Base-by-base conservation (phyloP, 805 yeast genomes). In the Starmerella ratchasimensis region DNA sequence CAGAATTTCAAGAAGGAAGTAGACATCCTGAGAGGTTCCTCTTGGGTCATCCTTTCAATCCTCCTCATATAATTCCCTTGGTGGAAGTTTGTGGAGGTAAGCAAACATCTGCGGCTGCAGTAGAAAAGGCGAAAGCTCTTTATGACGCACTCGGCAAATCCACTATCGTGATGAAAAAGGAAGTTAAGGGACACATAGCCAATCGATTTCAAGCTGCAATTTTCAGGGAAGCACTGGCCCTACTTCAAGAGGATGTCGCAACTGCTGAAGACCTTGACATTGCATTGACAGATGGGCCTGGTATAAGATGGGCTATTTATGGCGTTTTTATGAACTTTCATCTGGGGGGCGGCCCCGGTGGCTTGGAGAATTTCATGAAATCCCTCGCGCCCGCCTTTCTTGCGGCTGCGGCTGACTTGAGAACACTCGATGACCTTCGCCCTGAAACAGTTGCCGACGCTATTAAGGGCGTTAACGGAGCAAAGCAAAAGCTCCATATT, bases 11-110 rank as follows among this genome's bases (percentile, higher is more conserved):
- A 35, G 39, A 36, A 2, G 39, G 38, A 10, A 42, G 43, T 3
- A 19, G 30, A 30, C 45, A 41, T 34, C 45, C 45, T 15, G 45
- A 41, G 31, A 32, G 45, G n/a, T 34, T 41, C 25, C 33, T 41
- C 20, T 36, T 41, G 29, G 45, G 45, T 28, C 45, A 41, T 34
- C 45, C 45, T 16, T 41, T 41, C 34, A 41, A 41, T 30, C 45
- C 45, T 28, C 45, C 45, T 15, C 45, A 41, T 29, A 20, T 41
- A 14, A 13, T 41, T 17, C 45, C 45, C 7, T 26, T 41, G 3
- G 42, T 41, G 13, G 45, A 41, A 34, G 34, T 41, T 20, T 41
- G 45, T 20, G 45, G 42, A 4, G 45, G 45, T 15, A 23, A 19
- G 17, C 13, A 26, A n/a, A 41, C 45, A 17, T 26, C 21, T 17